Conservation (phyloP, 2,329 filamentous ascomycete species). For the Verruconis gallopava region DNA sequence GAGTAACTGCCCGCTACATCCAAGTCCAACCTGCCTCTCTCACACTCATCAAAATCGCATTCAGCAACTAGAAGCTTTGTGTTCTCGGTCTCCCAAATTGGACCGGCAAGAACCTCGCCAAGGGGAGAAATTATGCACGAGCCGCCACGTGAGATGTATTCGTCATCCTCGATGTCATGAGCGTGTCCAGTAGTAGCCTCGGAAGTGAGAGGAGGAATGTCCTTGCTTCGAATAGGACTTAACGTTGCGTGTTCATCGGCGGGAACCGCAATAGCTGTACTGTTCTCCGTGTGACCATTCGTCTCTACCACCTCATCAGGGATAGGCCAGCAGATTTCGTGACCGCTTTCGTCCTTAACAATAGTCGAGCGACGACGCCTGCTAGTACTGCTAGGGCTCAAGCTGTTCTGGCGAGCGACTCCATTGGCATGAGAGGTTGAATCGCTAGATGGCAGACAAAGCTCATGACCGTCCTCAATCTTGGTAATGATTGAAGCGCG, state of each 20-base stretch:
- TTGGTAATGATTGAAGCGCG: conserved; percentile 32
- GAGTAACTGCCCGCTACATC: conserved; percentile 82
- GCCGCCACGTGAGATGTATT: conserved; percentile 59
- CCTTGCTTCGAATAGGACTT: background rate
- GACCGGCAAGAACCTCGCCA: conserved; percentile 67
- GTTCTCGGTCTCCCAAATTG: conserved; percentile 66
- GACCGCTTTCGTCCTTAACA: background rate
- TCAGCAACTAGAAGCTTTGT: conserved; percentile 55
- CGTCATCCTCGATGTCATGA: conserved; percentile 26
- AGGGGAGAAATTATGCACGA: conserved; percentile 70
- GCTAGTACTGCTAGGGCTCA: background rate
- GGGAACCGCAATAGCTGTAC: no score
- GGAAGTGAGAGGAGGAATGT: no score
- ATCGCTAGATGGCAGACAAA: conserved; percentile 30
- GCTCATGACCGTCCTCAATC: conserved; percentile 40
- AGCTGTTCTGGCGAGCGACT: background rate
- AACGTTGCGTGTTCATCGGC: background rate
- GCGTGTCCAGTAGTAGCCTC: no score
- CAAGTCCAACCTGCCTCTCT: conserved; percentile 66
- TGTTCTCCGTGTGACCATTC: no score
- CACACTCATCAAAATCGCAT: conserved; percentile 79
- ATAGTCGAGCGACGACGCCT: conserved; percentile 4
- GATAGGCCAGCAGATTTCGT: conserved; percentile 1
- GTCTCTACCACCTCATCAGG: background rate
- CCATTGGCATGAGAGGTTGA: conserved; percentile 8